phyloP scores from a whole-genome alignment of 192 early-diverging fungal species.

The Gamsiella multidivaricata region DNA sequence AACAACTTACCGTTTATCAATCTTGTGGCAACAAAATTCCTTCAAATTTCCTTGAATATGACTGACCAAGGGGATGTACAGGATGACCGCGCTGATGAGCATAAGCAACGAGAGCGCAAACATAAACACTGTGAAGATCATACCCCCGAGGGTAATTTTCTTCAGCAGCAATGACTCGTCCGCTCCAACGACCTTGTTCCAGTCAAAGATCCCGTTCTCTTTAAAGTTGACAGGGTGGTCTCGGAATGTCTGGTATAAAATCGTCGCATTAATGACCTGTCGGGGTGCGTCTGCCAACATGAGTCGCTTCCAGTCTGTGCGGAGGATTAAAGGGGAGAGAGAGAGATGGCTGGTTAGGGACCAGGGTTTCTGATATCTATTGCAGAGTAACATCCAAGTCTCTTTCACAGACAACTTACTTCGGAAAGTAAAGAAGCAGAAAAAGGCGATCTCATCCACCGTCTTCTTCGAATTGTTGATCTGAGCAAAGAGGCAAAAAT shows the following conservation, averaged over 20 bases:
- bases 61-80: conserved; percentile 84
- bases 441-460: conserved; percentile 80
- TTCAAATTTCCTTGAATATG: conserved; percentile 89
- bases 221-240: background rate
- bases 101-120: conserved; percentile 66
- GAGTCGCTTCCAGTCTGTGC: conserved; percentile 82
- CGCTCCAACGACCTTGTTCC: background rate
- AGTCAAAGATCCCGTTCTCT: conserved; percentile 15
- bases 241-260: conserved; percentile 57
- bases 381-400: no score
- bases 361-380: no score
- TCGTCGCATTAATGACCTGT: conserved; percentile 72
- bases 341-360: no score
- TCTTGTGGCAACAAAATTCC: conserved; percentile 89
- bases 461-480: conserved; percentile 72
- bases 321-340: background rate
- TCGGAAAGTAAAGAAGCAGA: conserved; percentile 84
- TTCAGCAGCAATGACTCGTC: conserved; percentile 5
- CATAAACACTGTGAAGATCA: conserved; percentile 73
- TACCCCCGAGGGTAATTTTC: conserved; percentile 43
- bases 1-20: conserved; percentile 90
- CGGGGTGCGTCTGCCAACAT: conserved; percentile 86
- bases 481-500: conserved; percentile 84
- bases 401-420: no score
- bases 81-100: conserved; percentile 67